Evolutionary conservation across 1,284 basidiomycete species (phyloP).

Genomic region (Porogramme epimiltina): DNA sequence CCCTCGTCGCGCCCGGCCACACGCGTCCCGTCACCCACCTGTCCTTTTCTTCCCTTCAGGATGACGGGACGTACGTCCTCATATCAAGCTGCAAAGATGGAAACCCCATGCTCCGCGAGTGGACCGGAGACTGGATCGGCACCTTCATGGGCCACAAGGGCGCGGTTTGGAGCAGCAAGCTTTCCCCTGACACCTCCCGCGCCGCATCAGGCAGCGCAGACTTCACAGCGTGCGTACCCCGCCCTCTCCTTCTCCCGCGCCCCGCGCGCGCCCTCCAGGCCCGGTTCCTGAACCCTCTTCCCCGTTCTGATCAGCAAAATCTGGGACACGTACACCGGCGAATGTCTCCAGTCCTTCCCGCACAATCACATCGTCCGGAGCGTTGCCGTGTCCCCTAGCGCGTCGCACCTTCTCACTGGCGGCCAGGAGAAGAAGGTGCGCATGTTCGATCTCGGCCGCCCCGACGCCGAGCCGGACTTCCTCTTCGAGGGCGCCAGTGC

Average conservation of each 20-base stretch:
- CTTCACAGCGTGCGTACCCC: conserved; percentile 85
- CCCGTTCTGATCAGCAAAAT: conserved; percentile 71
- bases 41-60: conserved; percentile 84
- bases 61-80: conserved; percentile 84
- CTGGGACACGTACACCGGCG: conserved; percentile 95
- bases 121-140: conserved; percentile 99
- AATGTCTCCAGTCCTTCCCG: conserved; percentile 87
- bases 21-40: conserved; percentile 92
- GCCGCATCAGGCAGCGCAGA: conserved; percentile 96
- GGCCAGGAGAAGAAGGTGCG: conserved; percentile 98
- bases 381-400: conserved; percentile 79
- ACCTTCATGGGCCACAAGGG: conserved; percentile 99
- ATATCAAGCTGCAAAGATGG: conserved; percentile 97
- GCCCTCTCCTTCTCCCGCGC: neutral
- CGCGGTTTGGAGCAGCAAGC: conserved; percentile 96
- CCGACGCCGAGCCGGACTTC: conserved; percentile 85
- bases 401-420: conserved; percentile 81
- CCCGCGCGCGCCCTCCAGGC: neutral
- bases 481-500: conserved; percentile 58
- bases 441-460: conserved; percentile 87
- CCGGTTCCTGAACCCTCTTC: conserved; percentile 7
- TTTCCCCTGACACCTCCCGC: conserved; percentile 83
- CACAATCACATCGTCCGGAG: conserved; percentile 98
- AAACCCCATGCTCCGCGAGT: conserved; percentile 93
- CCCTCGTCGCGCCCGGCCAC: conserved; percentile 79